Evolutionary conservation across 1,284 basidiomycete species (phyloP), one percentile per base, ranked within the genome.

Genomic region (Malassezia caprae): DNA sequence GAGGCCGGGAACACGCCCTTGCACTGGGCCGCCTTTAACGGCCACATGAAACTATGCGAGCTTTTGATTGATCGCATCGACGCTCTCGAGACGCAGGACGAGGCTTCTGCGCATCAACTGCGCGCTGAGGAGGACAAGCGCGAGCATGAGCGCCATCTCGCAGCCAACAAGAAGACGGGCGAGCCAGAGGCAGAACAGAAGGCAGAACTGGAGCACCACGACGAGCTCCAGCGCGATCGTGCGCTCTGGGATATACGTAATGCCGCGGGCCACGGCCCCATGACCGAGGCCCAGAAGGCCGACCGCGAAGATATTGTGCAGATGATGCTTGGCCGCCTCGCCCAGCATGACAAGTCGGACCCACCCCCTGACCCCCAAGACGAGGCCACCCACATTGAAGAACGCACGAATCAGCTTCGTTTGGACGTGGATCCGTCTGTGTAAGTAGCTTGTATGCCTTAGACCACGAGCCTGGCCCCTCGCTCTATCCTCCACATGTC

Each of bases 11-110:
- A 73, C 56, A 74, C 72, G 4, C 56, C 72, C 4, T 51, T 74
- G 13, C 72, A 74, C 59, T 74, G 72, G 72, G 72, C 72, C 0
- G 67, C 66, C 2, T 63, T 74, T 28, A 74, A 74, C 48, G 72
- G 72, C 0, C 71, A 74, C 45, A 43, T 71, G 11, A 52, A 56
- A 2, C 41, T 61, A 7, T 69, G 67, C 50, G 60, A 62, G 30
- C 44, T 48, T 6, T 61, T 73, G 27, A 57, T 71, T 2, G 51
- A 59, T 10, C 51, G 56, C 10, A 68, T 72, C 24, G 68, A 73
- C n/a, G 52, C 51, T 27, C 50, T 64, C 27, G 63, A 65, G 42
- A 28, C 17, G 6, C n/a, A 47, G 10, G 47, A 61, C 26, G 58
- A 61, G 12, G 54, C 56, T 4, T 26, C 58, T 28, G 64, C 63